Evolutionary conservation across 1,284 basidiomycete genomes (phyloP).

Genomic region (Rhodotorula sp.): DNA sequence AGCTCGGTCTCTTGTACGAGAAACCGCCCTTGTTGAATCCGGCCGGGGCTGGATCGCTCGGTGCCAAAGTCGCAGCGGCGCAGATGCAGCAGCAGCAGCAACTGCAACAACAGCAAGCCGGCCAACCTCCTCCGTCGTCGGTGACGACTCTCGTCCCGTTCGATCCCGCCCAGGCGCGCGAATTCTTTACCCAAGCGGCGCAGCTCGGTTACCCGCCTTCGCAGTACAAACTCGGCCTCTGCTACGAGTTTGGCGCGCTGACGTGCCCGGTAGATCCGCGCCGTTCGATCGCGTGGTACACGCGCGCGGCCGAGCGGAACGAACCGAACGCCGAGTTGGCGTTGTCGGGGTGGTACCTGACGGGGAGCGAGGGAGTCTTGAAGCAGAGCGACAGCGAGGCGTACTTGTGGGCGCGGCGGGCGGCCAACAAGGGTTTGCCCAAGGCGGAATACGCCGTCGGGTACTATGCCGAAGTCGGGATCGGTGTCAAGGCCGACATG

Average conservation of each 20-base stretch:
- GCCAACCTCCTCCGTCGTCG: conserved; percentile 16
- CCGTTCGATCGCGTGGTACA: conserved; percentile 96
- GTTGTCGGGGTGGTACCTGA: conserved; percentile 87
- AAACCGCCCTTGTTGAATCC: conserved; percentile 59
- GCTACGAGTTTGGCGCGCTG: conserved; percentile 88
- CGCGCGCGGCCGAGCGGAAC: conserved; percentile 92
- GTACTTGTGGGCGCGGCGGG: conserved; percentile 60
- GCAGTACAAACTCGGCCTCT: conserved; percentile 92
- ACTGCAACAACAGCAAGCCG: conserved; percentile 7
- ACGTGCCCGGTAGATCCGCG: conserved; percentile 90
- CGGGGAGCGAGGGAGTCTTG: conserved; percentile 74
- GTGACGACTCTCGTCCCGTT: conserved; percentile 30
- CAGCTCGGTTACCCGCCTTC: conserved; percentile 90
- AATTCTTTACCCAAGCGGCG: conserved; percentile 85
- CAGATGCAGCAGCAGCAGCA: conserved; percentile 50
- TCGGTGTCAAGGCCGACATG: conserved; percentile 91
- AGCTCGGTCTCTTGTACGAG: conserved; percentile 73
- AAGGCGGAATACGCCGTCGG: conserved; percentile 78
- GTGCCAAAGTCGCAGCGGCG: conserved; percentile 23
- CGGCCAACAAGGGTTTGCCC: conserved; percentile 52
- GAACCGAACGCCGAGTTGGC: conserved; percentile 77
- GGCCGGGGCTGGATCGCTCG: conserved; percentile 17
- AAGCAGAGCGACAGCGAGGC: conserved; percentile 98
- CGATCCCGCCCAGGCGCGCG: conserved; percentile 77
- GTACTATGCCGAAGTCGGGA: conserved; percentile 93